Conservation (phyloP, 1,139 yeast genomes). For the Suhomyces chickasaworum region DNA sequence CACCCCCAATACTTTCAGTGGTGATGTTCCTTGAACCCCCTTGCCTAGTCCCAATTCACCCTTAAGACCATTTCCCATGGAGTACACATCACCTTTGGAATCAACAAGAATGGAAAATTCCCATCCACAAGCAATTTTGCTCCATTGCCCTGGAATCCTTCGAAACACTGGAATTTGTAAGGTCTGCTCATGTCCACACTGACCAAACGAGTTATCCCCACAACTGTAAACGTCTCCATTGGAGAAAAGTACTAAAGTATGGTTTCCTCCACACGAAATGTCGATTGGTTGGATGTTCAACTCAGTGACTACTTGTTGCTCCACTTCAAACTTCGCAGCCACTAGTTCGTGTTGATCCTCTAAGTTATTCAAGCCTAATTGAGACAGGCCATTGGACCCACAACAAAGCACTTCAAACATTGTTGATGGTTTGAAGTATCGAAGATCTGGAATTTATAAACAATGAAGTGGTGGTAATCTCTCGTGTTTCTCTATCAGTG, state of each 20-base stretch:
- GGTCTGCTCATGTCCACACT: slow-evolving; percentile 41
- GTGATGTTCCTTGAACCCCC: slow-evolving; percentile 12
- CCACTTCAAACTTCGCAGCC: slow-evolving; percentile 25
- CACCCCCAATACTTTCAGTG: slow-evolving; percentile 4
- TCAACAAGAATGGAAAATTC: slow-evolving; percentile 63
- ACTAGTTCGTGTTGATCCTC: slow-evolving; percentile 50
- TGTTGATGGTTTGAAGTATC: neutral
- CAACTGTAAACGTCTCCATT: slow-evolving; percentile 56
- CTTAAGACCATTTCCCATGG: slow-evolving; percentile 63
- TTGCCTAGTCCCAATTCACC: slow-evolving; percentile 76
- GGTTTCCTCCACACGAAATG: slow-evolving; percentile 84
- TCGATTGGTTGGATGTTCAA: slow-evolving; percentile 29
- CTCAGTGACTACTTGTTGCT: slow-evolving; percentile 11
- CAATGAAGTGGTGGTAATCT: neutral
- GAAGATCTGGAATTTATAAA: neutral
- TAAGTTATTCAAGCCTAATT: slow-evolving; percentile 64
- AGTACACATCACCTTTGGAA: slow-evolving; percentile 41
- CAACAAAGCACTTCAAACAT: slow-evolving; percentile 49
- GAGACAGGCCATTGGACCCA: slow-evolving; percentile 85
- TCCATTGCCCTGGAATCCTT: slow-evolving; percentile 39
- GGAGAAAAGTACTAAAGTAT: slow-evolving; percentile 61
- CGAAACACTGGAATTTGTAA: slow-evolving; percentile 21
- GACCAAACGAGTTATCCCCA: slow-evolving; percentile 64
- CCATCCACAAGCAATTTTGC: slow-evolving; percentile 71
- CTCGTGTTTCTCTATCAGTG: neutral